These are phyloP conservation scores for Paragyromitra xinjiangensis DNA, from an alignment of 495 filamentous ascomycete genomes.

Conservation along the genomic window DNA sequence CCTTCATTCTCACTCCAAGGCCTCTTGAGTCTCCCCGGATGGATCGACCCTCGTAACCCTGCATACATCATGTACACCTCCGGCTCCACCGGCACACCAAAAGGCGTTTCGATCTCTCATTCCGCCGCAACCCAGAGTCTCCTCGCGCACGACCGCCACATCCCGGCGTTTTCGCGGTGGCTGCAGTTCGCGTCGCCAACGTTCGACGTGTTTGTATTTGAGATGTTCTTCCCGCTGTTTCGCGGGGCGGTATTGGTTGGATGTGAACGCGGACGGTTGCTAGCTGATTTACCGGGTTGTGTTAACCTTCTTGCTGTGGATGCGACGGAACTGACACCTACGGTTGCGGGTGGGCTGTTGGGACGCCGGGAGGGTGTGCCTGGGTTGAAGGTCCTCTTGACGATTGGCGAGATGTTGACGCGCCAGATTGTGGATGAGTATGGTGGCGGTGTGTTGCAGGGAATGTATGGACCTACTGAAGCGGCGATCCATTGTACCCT, in stretches of 20 bases:
- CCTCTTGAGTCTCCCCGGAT: constrained; percentile 14
- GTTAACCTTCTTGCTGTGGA: constrained; percentile 74
- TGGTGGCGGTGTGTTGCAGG: constrained; percentile 73
- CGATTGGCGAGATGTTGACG: constrained; percentile 89
- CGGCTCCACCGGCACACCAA: constrained; percentile 86
- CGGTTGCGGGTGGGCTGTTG: constrained; percentile 75
- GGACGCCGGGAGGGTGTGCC: constrained; percentile 70
- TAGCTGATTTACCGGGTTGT: constrained; percentile 73
- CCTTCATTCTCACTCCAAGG: constrained; percentile 19
- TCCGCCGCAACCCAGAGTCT: constrained; percentile 76
- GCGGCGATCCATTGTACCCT: constrained; percentile 80
- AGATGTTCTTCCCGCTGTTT: constrained; percentile 83
- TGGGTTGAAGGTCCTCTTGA: constrained; percentile 70
- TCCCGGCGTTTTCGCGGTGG: constrained; percentile 77
- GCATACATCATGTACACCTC: constrained; percentile 94
- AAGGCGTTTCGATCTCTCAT: constrained; percentile 83
- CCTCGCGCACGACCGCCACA: constrained; percentile 76
- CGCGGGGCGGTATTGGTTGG: constrained; percentile 75
- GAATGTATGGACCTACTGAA: constrained; percentile 90
- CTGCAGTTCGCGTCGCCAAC: constrained; percentile 87
- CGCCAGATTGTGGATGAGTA: constrained; percentile 76
- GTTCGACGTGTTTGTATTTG: constrained; percentile 88
- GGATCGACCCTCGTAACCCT: constrained; percentile 60
- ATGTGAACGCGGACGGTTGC: constrained; percentile 69
- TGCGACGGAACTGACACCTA: constrained; percentile 83